Conservation (phyloP, 176 grass and related monocot species). For the Metroxylon sagu region DNA sequence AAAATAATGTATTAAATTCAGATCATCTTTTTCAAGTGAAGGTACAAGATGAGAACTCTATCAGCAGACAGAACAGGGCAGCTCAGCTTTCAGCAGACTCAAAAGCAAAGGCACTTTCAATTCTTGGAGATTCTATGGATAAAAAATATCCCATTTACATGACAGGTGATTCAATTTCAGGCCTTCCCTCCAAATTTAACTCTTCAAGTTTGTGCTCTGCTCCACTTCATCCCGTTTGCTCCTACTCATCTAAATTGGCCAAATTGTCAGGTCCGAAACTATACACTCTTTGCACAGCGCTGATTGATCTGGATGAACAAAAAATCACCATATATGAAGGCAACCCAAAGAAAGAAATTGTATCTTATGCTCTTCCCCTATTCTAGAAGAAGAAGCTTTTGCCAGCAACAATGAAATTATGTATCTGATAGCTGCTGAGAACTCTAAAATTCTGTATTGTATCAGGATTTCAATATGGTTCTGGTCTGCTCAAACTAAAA, state of each 20-base stretch:
- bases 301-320: conserved; percentile 56
- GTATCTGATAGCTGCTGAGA: too few relatives aligned
- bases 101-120: conserved; percentile 36
- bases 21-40: conserved; percentile 2
- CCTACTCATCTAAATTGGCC: background rate
- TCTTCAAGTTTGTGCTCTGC: background rate
- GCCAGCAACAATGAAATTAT: background rate
- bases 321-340: conserved; percentile 61
- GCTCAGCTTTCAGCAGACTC: conserved; percentile 36
- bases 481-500: too few relatives aligned
- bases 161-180: conserved; percentile 35
- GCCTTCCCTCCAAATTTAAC: background rate
- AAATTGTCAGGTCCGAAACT: conserved; percentile 49
- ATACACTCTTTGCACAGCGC: conserved; percentile 61
- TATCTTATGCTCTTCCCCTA: conserved; percentile 27
- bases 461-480: too few relatives aligned
- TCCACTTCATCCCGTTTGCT: background rate
- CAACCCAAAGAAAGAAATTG: conserved; percentile 38
- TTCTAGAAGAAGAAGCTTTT: conserved; percentile 1
- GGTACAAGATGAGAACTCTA: conserved; percentile 76
- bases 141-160: conserved; percentile 74
- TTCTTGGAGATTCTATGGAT: conserved; percentile 66
- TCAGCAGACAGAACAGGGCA: conserved; percentile 59
- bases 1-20: too few relatives aligned
- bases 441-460: too few relatives aligned